Base-by-base conservation (phyloP, 768 basidiomycete species). In the Suillus americanus region DNA sequence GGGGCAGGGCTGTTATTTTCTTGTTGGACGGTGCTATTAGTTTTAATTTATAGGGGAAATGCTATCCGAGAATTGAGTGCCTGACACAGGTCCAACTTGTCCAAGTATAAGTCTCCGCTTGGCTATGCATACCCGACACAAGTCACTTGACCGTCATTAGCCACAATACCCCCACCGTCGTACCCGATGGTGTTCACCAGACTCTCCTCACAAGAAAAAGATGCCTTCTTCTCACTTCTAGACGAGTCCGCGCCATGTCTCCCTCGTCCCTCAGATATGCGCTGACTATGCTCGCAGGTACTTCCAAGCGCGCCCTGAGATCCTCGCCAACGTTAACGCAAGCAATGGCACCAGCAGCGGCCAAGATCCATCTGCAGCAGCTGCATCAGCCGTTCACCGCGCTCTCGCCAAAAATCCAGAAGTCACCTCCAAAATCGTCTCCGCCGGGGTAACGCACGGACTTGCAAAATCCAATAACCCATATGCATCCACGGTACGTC, bases 191-290 rank as follows among this genome's bases (percentile, higher is more conserved):
- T 89, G 48, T 94, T 94, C 71, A 73, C 90, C 62, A 88, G 84
- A 68, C 82, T 94, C 54, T 79, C 85, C 23, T 65, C 77, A 60
- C 78, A 86, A 67, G 92, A 94, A 75, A 93, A 93, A 74, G 85
- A 90, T 62, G 91, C 92, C 16, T 93, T 94, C 76, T 94, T 94
- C 71, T 81, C 83, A 37, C 83, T 94, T 28, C 79, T 94, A 41
- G 92, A 94, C 73, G 92, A 94, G 92, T 92, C 65, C 68, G 71
- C 73, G 4, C 8, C 10, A 38, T 25, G 38, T 57, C 3, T 38
- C 12, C 30, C 46, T 55, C 37, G 18, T 57, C 25, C n/a, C 38
- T 28, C 54, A 23, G 13, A n/a, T 46, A 5, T 13, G 6, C n/a
- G 25, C 62, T 62, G 55, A 62, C 35, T 14, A 55, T 16, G 33